A percentile compares a stretch with the other conserved stretches of the same genome.
Evolutionary conservation across 176 grass and related monocot species (phyloP).

Genomic region (Juncus inflexus): DNA sequence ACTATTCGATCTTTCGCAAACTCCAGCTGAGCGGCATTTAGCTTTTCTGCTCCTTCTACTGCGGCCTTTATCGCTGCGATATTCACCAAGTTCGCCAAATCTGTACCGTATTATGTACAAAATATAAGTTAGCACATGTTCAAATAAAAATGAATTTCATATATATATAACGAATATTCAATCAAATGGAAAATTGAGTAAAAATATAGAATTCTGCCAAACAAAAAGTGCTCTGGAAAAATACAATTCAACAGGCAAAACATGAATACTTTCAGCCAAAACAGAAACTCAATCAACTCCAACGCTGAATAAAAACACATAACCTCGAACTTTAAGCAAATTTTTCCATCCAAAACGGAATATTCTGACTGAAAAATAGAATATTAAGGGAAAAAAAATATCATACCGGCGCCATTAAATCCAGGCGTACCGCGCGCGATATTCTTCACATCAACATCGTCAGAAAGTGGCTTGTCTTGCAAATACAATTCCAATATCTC

Average conservation of each 20-base stretch:
- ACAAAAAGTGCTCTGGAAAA: constrained; percentile 1
- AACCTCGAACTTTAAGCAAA: constrained; percentile 2
- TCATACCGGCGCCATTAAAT: constrained; percentile 90
- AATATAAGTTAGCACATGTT: constrained; percentile 10
- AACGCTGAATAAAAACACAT: neutral
- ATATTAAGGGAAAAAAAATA: constrained; percentile 6
- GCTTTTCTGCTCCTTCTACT: constrained; percentile 84
- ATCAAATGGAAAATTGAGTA: neutral
- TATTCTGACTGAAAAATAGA: neutral
- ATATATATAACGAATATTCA: neutral
- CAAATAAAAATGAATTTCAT: constrained; percentile 1
- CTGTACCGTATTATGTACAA: constrained; percentile 27
- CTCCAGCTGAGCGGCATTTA: constrained; percentile 67
- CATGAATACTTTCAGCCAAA: neutral
- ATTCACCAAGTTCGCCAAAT: constrained; percentile 97
- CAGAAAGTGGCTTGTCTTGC: constrained; percentile 81
- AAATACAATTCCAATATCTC: constrained; percentile 97
- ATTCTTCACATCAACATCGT: constrained; percentile 77
- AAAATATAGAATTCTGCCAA: neutral
- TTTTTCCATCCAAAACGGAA: neutral
- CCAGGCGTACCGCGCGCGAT: constrained; percentile 94
- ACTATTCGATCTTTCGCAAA: constrained; percentile 98
- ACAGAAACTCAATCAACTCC: constrained; percentile 2
- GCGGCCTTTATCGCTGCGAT: constrained; percentile 97
- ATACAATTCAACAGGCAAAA: neutral